Evolutionary conservation across 208 protist species (phyloP), one percentile per base, ranked within the genome.

Genomic region (Sergeia podlipaevii): DNA sequence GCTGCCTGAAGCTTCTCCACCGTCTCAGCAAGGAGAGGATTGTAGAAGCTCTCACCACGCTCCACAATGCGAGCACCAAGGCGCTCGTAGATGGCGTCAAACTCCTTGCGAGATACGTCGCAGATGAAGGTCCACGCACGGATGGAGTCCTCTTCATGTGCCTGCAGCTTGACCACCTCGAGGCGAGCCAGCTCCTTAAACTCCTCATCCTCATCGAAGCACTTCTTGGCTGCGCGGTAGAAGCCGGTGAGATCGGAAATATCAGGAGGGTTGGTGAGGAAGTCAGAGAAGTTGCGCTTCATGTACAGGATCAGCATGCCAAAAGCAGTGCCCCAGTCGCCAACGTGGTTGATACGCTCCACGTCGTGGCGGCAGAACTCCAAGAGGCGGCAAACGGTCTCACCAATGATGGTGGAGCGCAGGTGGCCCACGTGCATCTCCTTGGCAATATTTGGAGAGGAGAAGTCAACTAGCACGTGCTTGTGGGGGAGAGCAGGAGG

Each of bases 251-350:
- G 85, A 59, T 98, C 89, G 13, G 74, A 77, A 48, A 98, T 98
- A 51, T 93, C 80, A 38, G 91, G 94, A 15, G 80, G 78, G 38
- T 85, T 85, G 10, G 58, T 75, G 42, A 89, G 62, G 74, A 87
- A 97, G 62, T 97, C 80, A 32, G 96, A 92, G 66, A 72, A 92
- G 60, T 93, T 77, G 55, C 87, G 82, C 77, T 97, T 98, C 26
- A 99, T 77, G 77, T 97, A 96, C 24, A 96, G 76, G 64, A 99
- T 98, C 36, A 99, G 85, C 96, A 99, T 98, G 32, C 98, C 98
- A 79, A 99, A 99, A 36, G 98, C 94, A 26, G 97, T 99, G 54
- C 98, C 98, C 96, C 97, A 99, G 75, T 99, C 98, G 42, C 98
- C 98, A 28, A 99, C 74, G 73, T 99, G 97, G 83, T 99, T 99